phyloP scores from a whole-genome alignment of 2,329 filamentous ascomycete genomes.

The Sodiomyces alkalinus region DNA sequence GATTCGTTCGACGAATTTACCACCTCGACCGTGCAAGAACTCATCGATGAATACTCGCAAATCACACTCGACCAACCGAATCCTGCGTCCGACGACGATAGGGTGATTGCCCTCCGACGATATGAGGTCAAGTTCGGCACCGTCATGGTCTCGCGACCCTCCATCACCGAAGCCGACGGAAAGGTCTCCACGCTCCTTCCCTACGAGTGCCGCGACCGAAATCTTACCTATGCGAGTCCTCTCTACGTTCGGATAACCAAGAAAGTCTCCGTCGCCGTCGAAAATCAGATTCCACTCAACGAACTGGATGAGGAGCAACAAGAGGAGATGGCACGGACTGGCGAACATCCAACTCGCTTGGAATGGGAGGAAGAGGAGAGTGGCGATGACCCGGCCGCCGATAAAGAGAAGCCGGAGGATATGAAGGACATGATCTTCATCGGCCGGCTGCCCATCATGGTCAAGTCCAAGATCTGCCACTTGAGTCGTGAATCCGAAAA shows the following conservation, averaged over 20 bases:
- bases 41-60: constrained; percentile 81
- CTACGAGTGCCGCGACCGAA: constrained; percentile 89
- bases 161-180: constrained; percentile 86
- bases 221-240: constrained; percentile 86
- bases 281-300: constrained; percentile 49
- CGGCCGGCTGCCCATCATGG: constrained; percentile 92
- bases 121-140: constrained; percentile 93
- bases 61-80: constrained; percentile 91
- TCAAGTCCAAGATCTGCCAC: constrained; percentile 93
- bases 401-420: constrained; percentile 34
- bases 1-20: constrained; percentile 98
- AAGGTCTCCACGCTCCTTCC: constrained; percentile 74
- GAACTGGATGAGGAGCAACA: constrained; percentile 54
- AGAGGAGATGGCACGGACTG: constrained; percentile 36
- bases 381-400: constrained; percentile 32
- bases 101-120: constrained; percentile 70
- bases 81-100: constrained; percentile 58
- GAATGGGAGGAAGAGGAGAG: constrained; percentile 46
- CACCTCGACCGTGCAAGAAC: constrained; percentile 81
- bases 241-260: constrained; percentile 82
- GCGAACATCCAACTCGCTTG: constrained; percentile 41
- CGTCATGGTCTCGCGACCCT: constrained; percentile 76
- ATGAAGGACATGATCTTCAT: constrained; percentile 71
- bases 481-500: constrained; percentile 72
- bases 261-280: constrained; percentile 68